Evolutionary conservation across 2,329 filamentous ascomycete genomes (phyloP), one percentile per base, ranked within the genome.

Genomic region (Aureobasidium subglaciale): DNA sequence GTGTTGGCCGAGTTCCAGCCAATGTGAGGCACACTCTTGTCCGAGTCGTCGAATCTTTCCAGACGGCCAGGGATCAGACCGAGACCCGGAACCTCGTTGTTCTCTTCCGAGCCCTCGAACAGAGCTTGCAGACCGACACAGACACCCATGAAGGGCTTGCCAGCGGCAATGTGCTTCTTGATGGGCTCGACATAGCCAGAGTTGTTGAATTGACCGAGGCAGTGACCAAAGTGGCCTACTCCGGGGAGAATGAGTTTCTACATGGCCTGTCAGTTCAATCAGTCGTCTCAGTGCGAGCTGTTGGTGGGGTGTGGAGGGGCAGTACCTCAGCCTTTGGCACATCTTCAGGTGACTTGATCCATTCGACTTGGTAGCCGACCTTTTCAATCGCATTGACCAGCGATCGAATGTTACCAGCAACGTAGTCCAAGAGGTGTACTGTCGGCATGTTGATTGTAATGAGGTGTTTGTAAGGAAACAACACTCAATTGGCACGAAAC

Each of bases 101-200:
- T 85, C 70, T 99, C 93, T 37, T 83, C 82, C 0, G 93, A 97
- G 8, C 87, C 87, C 62, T 88, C 79, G 67, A 96, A 97, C 0
- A 99, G 77, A 1, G 88, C 90, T 72, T 99, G 93, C 13, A 97
- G 71, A 2, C 93, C 93, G 54, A 99, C 93, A 67, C 93, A 99
- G 66, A 99, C 95, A 48, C 88, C 91, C 86, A 99, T 95, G 69
- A 99, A 97, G 13, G 92, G 90, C 73, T 97, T 97, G n/a, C 90
- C 91, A 13, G 87, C 81, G 52, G 84, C 78, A 65, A 99, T 91
- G 74, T 97, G 90, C 61, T 84, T 78, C 63, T 79, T 83, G 61
- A 99, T 86, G 9, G 90, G 88, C 58, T 89, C 87, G 55, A 92
- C 77, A 72, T 91, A 99, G 60, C 88, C 89, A 34, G 90, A 89